Base-by-base conservation (phyloP, 768 basidiomycete species). In the Rhodotorula diobovata region DNA sequence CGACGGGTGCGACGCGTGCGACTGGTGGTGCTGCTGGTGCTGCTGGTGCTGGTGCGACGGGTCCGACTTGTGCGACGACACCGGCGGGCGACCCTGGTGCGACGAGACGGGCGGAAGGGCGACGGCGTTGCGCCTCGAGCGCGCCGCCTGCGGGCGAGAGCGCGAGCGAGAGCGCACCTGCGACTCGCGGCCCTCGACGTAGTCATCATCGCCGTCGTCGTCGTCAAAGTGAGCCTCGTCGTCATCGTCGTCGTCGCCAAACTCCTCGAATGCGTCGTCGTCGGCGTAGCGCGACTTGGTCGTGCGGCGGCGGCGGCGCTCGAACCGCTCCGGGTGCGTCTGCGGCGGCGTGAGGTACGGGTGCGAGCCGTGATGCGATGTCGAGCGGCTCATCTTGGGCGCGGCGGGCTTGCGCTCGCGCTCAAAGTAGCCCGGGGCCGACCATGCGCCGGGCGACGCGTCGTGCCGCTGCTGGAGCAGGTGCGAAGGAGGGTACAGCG, bases 161-260 rank as follows among this genome's bases (percentile, higher is more conserved):
- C 70, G 59, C 7, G 39, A 28, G 2, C 43, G 48, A 20, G 30
- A 20, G 45, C 18, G 20, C 37, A 18, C 28, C 10, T 21, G 46
- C 23, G 34, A 4, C 41, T 2, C 50, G 53, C 18, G 37, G 15
- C 28, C 14, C 14, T 59, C 58, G 67, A 62, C n/a, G 48, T 68
- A 68, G 28, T 68, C 67, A 21, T 57, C 67, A 55, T 63, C 61
- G 55, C 57, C 67, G 14, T 37, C 32, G 45, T 62, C 67, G 37
- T 68, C 58, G 28, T 68, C 67, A 21, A 58, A 55, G 61, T 68
- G 61, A 45, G 51, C 67, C 14, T n/a, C 21, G 34, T 62, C 67
- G 53, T 14, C 28, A 2, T 8, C 39, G 7, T 50, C 28, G 50
- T 59, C 50, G 2, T 67, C 57, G 15, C 39, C 48, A 0, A 54